Percentiles rank a stretch among this genome's conserved stretches.
These are phyloP conservation scores for Lignosus rhinocerotis DNA, from an alignment of 1,284 basidiomycete genomes.

Conservation along the genomic window DNA sequence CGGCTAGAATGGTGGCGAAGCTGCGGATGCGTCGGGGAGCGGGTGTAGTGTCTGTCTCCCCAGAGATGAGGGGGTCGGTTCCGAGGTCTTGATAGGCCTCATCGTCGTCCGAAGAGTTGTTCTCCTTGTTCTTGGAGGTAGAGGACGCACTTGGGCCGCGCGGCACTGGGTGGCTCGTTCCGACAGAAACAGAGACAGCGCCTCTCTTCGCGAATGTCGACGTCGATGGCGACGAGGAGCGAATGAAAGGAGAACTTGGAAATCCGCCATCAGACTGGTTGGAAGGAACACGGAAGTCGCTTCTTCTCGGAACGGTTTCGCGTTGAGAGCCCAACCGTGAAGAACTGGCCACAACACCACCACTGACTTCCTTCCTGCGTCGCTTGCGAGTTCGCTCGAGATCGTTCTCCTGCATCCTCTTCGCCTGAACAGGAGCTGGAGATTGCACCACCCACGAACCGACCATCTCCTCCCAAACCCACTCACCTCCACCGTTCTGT, in stretches of 20 bases:
- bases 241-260: background rate
- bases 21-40: conserved; percentile 20
- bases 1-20: conserved; percentile 47
- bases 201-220: background rate
- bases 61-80: conserved; percentile 1
- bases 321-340: background rate
- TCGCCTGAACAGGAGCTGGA: conserved; percentile 25
- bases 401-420: conserved; percentile 3
- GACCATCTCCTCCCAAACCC: conserved; percentile 49
- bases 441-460: conserved; percentile 42
- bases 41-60: background rate
- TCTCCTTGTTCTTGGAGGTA: conserved; percentile 10
- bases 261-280: background rate
- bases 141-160: background rate
- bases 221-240: background rate
- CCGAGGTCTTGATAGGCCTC: conserved; percentile 7
- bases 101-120: conserved; percentile 4
- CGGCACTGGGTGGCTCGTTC: background rate
- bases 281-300: background rate
- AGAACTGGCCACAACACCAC: background rate
- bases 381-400: conserved; percentile 5
- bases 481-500: conserved; percentile 27
- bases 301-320: background rate
- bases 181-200: background rate
- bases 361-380: background rate